Evolutionary conservation across 768 basidiomycete species (phyloP), one percentile per base, ranked within the genome.

Genomic region (Pulveroboletus sp.): DNA sequence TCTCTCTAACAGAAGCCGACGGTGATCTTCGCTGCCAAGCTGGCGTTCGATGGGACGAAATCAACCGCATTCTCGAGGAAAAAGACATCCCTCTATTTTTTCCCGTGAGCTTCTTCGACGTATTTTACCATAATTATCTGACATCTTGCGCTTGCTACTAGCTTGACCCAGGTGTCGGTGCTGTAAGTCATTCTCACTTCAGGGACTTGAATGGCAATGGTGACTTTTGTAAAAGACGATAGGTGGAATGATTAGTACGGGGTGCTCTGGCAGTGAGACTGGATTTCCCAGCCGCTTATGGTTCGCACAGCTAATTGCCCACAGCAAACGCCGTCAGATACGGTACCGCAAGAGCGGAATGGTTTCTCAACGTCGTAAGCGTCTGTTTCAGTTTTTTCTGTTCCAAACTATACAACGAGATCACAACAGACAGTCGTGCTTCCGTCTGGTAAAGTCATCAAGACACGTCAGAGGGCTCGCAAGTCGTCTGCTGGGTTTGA

Each of bases 401-500:
- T 9, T 9, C 25, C 21, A n/a, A 7, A 4, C 17, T 17, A 33
- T 16, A 29, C 0, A 14, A 40, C 16, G 33, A 27, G 35, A 35
- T 5, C n/a, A n/a, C n/a, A 12, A 34, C 45, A 89, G 87, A 93
- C 90, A 0, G 89, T 87, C 4, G 90, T 94, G 0, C 80, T 94
- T 24, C 89, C 91, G 0, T 81, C 77, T 42, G 90, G 93, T 6
- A 81, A 91, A 61, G 83, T 97, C 10, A 84, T 97, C 59, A 92
- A 93, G 64, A 95, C 93, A 0, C 81, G 91, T 19, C 75, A 78
- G 48, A 72, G 87, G 38, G 83, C 87, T 17, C 74, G 90, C 40
- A 94, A 97, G 63, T 92, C 89, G 4, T 79, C 91, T 1, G 88
- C 90, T 1, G 93, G 93, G 0, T 94, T 87, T 59, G 93, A 94